Evolutionary conservation across 495 filamentous ascomycete species (phyloP), one percentile per base, ranked within the genome.

Genomic region (Lindgomyces ingoldianus): DNA sequence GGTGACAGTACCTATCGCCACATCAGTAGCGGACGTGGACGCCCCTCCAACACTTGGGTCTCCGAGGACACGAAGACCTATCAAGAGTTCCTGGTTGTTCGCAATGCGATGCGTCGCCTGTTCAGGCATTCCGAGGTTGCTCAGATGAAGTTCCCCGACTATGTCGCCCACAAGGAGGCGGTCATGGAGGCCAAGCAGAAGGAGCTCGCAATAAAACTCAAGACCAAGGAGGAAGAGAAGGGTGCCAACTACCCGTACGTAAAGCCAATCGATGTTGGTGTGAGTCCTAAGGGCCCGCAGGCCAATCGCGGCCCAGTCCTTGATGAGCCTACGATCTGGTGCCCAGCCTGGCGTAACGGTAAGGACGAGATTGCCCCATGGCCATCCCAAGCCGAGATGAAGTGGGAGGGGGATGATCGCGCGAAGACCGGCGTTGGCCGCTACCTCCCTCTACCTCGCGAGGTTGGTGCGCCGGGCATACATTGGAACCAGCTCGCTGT

Each of bases 401-500:
- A 71, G 51, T 71, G 68, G 68, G 68, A 71, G 57, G 68, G 68
- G 0, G 68, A 71, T 29, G 68, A 71, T 46, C 60, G 68, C 18
- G 68, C 68, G 8, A 71, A 67, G 61, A 71, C 64, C 1, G 51
- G 41, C 24, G 59, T 67, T 16, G 60, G 64, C 12, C 53, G 68
- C 1, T 71, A 57, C 60, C 41, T 57, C 24, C 68, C 68, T 18
- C 22, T 71, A 36, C 68, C 68, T 2, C 64, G 68, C 14, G 68
- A 71, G 53, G 26, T 54, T 6, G 64, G 68, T 4, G 61, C 58
- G 30, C 64, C 68, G 6, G 51, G 54, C 30, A 63, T 67, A 18
- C 36, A 53, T 2, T 71, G 68, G 68, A 54, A 61, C 41, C 60
- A 71, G 27, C 60, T 67, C 8, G 42, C 53, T 18, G 49, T 25